A percentile compares a stretch with the other conserved stretches of the same genome.
These are phyloP conservation scores for Tarenaya hassleriana DNA, from an alignment of 345 rosid genomes.

Conservation along the genomic window DNA sequence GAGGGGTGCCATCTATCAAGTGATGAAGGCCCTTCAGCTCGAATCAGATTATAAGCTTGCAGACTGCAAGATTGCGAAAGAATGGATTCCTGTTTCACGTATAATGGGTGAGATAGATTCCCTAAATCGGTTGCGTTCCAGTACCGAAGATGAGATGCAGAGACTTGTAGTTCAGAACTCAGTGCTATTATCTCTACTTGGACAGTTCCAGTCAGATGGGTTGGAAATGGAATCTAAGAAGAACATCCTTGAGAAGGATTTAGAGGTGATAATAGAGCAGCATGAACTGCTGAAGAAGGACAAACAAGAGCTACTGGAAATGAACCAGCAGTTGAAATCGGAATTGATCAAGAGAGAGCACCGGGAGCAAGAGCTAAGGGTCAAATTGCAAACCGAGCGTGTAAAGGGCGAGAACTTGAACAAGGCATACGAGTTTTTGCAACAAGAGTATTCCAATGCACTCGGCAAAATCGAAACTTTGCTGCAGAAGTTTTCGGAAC, in stretches of 20 bases:
- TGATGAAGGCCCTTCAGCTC: constrained; percentile 62
- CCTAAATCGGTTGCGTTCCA: constrained; percentile 46
- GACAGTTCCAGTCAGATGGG: constrained; percentile 48
- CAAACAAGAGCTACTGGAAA: constrained; percentile 49
- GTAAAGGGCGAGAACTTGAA: constrained; percentile 41
- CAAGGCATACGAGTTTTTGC: constrained; percentile 40
- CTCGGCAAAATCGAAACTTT: constrained; percentile 40
- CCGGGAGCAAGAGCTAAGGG: constrained; percentile 35
- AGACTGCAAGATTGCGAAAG: constrained; percentile 32
- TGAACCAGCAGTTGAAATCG: constrained; percentile 49
- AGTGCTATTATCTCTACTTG: constrained; percentile 52
- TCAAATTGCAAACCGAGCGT: constrained; percentile 35
- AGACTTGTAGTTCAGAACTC: constrained; percentile 66
- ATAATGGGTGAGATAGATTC: constrained; percentile 48
- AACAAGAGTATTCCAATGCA: constrained; percentile 43
- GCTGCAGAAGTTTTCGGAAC: constrained; percentile 37
- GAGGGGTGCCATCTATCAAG: constrained; percentile 52
- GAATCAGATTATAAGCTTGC: constrained; percentile 30
- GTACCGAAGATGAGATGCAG: constrained; percentile 54
- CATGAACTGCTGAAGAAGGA: constrained; percentile 39
- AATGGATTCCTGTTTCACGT: constrained; percentile 41
- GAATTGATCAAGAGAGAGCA: constrained; percentile 39
- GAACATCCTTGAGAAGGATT: constrained; percentile 38
- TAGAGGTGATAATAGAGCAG: constrained; percentile 29
- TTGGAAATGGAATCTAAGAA: constrained; percentile 48